Conservation (phyloP, 768 basidiomycete genomes). For the Ramaria sp. region DNA sequence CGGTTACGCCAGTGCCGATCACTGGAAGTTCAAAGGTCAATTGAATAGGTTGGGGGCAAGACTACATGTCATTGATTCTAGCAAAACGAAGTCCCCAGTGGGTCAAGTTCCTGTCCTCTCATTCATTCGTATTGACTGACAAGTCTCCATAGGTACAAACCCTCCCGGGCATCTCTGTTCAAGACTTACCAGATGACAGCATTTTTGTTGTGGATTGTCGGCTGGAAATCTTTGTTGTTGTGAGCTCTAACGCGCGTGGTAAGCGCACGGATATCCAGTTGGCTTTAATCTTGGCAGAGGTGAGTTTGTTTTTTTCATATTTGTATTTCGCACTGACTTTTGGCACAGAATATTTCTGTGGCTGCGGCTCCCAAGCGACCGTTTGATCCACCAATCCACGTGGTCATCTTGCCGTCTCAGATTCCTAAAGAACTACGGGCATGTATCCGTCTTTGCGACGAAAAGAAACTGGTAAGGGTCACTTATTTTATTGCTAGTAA, state of each 20-base stretch:
- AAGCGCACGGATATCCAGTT: constrained; percentile 48
- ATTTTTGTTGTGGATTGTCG: constrained; percentile 65
- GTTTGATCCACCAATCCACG: constrained; percentile 65
- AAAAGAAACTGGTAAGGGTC: constrained; percentile 42
- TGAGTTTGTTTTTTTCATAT: constrained; percentile 19
- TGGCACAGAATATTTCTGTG: constrained; percentile 41
- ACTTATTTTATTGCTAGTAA: neutral
- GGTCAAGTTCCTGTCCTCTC: constrained; percentile 14
- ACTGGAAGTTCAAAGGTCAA: constrained; percentile 64
- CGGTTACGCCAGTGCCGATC: constrained; percentile 66
- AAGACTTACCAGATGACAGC: constrained; percentile 24
- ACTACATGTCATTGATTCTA: constrained; percentile 48
- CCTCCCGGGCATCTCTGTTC: constrained; percentile 33
- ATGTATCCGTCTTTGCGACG: constrained; percentile 61
- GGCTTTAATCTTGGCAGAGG: constrained; percentile 47
- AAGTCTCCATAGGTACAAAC: constrained; percentile 30
- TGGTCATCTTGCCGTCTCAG: constrained; percentile 60
- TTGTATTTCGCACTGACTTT: neutral
- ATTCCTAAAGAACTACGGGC: constrained; percentile 60
- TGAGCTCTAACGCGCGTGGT: constrained; percentile 55
- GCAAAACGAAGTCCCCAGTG: constrained; percentile 28
- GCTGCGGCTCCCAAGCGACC: constrained; percentile 45
- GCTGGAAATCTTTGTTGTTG: constrained; percentile 72
- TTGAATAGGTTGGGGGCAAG: constrained; percentile 33
- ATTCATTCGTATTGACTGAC: neutral